Evolutionary conservation across 1,284 basidiomycete species (phyloP), one percentile per base, ranked within the genome.

Genomic region (Blastosporella zonata): DNA sequence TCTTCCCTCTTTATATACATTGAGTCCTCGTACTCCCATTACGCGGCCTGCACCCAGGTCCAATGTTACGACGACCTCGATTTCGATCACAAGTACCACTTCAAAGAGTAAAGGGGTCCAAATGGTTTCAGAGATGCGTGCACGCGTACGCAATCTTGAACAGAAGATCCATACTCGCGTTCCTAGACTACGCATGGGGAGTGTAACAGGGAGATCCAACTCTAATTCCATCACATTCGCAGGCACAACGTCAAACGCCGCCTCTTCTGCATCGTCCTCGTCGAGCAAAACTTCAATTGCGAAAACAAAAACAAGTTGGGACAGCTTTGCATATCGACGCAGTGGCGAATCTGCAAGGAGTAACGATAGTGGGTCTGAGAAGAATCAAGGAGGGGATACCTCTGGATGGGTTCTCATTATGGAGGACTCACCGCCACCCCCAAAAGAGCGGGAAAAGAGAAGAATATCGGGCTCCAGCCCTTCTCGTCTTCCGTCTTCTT

Each of bases 41-140:
- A 64, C 72, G 41, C 75, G 78, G 2, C 69, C 76, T 18, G 60
- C 72, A 12, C 63, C 71, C 10, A 65, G 63, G 36, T 75, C 76
- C n/a, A 73, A 73, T 41, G 67, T 73, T 15, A 63, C 70, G 25
- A 65, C 70, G 21, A 70, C 70, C 52, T 71, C 73, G 8, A 68
- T 69, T 17, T 71, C 70, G n/a, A 72, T 73, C 5, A 63, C 71
- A 29, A 63, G 63, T 49, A 74, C 75, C 6, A 64, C 77, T 8
- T 77, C 86, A 7, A 86, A 75, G 69, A 89, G 77, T 62, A 87
- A 81, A 64, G 88, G 88, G 23, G 87, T 90, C 8, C 88, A 91
- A 60, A 91, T 92, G 90, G 87, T 91, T 2, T 86, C 87, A 22
- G 90, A 91, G 62, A 89, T 91, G 85, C 79, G 89, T 46, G 87